Percentiles rank a stretch among this genome's conserved stretches.
Conservation (phyloP, 2,329 filamentous ascomycete genomes). For the Didymella segeticola region DNA sequence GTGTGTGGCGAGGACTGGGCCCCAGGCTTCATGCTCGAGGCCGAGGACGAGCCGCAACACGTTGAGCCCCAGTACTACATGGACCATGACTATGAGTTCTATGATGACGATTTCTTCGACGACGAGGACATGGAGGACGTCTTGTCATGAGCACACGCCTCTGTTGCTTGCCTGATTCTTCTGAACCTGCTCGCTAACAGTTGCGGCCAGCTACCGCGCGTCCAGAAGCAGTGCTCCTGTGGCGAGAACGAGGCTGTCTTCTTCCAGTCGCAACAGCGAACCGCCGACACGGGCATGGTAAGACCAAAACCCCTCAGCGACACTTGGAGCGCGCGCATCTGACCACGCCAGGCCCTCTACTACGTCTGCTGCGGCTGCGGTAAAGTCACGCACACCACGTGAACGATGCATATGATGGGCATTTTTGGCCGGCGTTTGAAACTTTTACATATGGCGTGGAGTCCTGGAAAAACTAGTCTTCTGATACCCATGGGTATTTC, state of each 20-base stretch:
- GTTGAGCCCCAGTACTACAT: constrained; percentile 28
- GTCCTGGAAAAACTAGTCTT: constrained; percentile 36
- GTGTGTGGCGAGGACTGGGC: constrained; percentile 58
- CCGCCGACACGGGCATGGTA: constrained; percentile 97
- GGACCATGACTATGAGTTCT: constrained; percentile 22
- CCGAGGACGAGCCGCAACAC: constrained; percentile 46
- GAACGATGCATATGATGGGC: constrained; percentile 22
- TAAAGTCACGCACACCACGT: constrained; percentile 70
- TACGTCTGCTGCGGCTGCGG: constrained; percentile 91
- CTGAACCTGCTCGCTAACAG: constrained; percentile 49
- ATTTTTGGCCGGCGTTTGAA: constrained; percentile 45
- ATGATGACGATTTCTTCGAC: constrained; percentile 29
- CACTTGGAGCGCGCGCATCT: constrained; percentile 7
- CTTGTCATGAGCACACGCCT: constrained; percentile 39
- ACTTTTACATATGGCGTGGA: constrained; percentile 33
- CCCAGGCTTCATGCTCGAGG: constrained; percentile 54
- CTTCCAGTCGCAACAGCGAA: constrained; percentile 98
- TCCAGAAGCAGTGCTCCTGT: constrained; percentile 88
- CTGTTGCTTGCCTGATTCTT: constrained; percentile 46
- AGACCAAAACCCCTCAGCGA: constrained; percentile 3
- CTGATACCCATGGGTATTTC: constrained; percentile 46
- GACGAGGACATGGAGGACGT: constrained; percentile 42
- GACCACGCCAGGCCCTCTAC: constrained; percentile 55
- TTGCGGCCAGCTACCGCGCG: constrained; percentile 78
- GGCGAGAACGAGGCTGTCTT: constrained; percentile 90